Evolutionary conservation across 1,284 basidiomycete species (phyloP).

Genomic region (Afroboletus lepidellus): DNA sequence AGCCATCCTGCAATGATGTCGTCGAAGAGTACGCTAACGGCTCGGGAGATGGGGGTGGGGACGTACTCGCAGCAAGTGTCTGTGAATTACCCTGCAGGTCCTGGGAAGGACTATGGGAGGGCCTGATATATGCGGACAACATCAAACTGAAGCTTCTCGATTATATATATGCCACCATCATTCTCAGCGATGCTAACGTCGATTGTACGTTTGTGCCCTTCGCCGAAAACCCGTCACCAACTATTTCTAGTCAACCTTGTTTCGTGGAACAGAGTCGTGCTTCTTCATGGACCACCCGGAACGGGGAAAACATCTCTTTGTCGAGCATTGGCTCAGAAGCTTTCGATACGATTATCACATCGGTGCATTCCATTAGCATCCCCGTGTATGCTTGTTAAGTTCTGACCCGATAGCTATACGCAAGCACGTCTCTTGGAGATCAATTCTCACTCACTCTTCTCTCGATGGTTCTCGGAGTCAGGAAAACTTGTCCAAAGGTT

Average conservation of each 20-base stretch:
- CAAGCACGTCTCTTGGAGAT: constrained; percentile 92
- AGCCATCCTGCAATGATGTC: constrained; percentile 65
- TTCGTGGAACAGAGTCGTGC: constrained; percentile 91
- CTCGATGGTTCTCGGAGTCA: constrained; percentile 97
- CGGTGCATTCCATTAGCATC: constrained; percentile 45
- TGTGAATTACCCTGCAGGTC: constrained; percentile 79
- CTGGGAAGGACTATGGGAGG: constrained; percentile 91
- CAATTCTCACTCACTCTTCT: constrained; percentile 95
- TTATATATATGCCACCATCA: constrained; percentile 91
- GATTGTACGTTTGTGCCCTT: constrained; percentile 60
- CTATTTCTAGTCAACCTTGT: constrained; percentile 74
- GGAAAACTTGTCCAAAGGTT: constrained; percentile 96
- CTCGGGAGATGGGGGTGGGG: constrained; percentile 58
- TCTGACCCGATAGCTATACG: constrained; percentile 60
- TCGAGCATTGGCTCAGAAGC: constrained; percentile 92
- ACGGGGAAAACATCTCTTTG: constrained; percentile 98
- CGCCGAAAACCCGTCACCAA: constrained; percentile 2
- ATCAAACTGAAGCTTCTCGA: constrained; percentile 88
- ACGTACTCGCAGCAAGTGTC: constrained; percentile 83
- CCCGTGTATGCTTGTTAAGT: not conserved
- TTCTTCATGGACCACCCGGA: constrained; percentile 96
- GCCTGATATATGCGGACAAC: constrained; percentile 85
- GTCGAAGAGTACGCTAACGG: constrained; percentile 79
- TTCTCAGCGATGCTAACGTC: constrained; percentile 86
- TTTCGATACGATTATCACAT: constrained; percentile 86